Percentiles rank a stretch among this genome's conserved stretches.
phyloP scores from a whole-genome alignment of 805 yeast genomes.

The Kodamaea kaohsiungensis region DNA sequence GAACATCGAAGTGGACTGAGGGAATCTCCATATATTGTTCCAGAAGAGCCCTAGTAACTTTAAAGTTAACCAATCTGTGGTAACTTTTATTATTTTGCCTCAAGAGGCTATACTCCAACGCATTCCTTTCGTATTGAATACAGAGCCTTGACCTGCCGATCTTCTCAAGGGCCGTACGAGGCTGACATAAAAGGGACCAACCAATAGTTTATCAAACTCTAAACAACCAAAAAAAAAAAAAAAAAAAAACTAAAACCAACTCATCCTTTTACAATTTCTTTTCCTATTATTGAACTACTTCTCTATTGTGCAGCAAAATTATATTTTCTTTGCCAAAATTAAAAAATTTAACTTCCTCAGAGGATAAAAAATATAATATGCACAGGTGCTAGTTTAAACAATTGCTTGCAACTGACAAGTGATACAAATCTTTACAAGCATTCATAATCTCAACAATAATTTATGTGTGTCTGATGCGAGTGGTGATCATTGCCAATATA shows the following conservation, averaged over 20 bases:
- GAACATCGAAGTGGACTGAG: too few species aligned
- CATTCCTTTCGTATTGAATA: too few species aligned
- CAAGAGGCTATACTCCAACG: background rate
- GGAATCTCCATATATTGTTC: too few species aligned
- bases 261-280: background rate
- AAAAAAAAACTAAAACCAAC: background rate
- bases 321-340: background rate
- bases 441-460: constrained; percentile 1
- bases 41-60: too few species aligned
- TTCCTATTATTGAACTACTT: background rate
- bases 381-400: background rate
- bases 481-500: constrained; percentile 1
- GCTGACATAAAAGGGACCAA: background rate
- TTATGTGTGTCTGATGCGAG: background rate
- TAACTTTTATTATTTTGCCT: too few species aligned
- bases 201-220: background rate
- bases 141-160: background rate
- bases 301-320: background rate
- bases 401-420: background rate
- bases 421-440: constrained; percentile 5
- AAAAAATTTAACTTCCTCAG: background rate
- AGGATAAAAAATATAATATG: background rate
- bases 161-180: background rate
- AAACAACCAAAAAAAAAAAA: too few species aligned
- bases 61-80: too few species aligned